Conservation (phyloP, 73 alveolate species). For the Tetrahymena malaccensis region DNA sequence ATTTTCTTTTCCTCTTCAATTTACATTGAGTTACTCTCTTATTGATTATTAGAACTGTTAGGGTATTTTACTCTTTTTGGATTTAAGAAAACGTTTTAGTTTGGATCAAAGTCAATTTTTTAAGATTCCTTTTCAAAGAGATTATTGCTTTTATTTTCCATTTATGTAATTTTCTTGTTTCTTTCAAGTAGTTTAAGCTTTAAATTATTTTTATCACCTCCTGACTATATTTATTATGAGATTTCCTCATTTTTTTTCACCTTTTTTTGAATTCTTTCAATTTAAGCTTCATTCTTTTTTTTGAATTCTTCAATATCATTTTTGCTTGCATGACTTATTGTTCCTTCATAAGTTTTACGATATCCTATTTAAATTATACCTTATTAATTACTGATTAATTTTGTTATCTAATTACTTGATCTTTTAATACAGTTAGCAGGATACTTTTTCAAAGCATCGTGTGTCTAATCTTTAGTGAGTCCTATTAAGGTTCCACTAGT, state of each 20-base stretch:
- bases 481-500: not conserved
- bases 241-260: not conserved
- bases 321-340: not conserved
- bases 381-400: not conserved
- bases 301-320: not conserved
- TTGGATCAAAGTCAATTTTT: not conserved
- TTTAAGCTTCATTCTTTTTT: not conserved
- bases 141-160: not conserved
- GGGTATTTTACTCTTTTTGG: not conserved
- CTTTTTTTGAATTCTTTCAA: not conserved
- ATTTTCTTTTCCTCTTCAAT: not conserved
- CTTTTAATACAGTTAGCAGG: not conserved
- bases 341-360: not conserved
- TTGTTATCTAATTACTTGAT: not conserved
- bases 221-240: not conserved
- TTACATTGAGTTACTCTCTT: not conserved
- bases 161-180: not conserved
- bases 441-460: not conserved
- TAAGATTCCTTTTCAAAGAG: not conserved
- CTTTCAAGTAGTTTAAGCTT: not conserved
- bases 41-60: not conserved
- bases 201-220: not conserved
- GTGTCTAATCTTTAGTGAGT: not conserved
- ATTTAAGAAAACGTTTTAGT: not conserved
- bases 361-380: not conserved